Base-by-base conservation (phyloP, 257 asterid genomes). In the Euphrasia confusa region DNA sequence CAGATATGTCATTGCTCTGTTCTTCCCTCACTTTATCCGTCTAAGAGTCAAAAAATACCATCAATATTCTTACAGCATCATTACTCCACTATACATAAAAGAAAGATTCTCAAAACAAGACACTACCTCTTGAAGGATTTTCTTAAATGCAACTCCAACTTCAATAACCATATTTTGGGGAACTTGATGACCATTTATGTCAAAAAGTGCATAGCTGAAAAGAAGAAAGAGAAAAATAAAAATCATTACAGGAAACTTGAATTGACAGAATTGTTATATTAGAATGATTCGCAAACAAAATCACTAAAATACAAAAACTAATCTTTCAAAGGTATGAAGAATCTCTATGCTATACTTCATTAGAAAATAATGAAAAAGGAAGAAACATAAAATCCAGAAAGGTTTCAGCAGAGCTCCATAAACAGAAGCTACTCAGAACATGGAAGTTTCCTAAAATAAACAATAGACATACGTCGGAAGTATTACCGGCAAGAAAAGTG, bases 11-110 rank as follows among this genome's bases (percentile, higher is more conserved):
- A 56, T 61, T 66, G 68, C 59, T 79, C 64, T 82, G 86, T 67
- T 84, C 92, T 7, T 79, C 73, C 81, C 97, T 83, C 78, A 93
- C 96, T 77, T 87, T 84, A 74, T 93, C 95, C 39, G 91, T 89
- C 99, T 93, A 60, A 17, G 75, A 68, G 75, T 17, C 33, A 69
- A 55, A 74, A 2, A 63, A 69, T 18, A 73, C 42, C 2, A 10
- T 77, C 59, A 70, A 30, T 54, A 72, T 5, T 21, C 10, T 65
- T 54, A 62, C 28, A 37, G 58, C 18, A n/a, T 28, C 17, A 57
- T 27, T 24, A 27, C 5, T 14, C 12, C 54, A 54, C 42, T 42
- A 58, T 33, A 66, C 24, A 40, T 17, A 50, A 12, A 28, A 56
- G 15, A 57, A 13, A 61, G 49, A 47, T 56, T 63, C 42, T 2